phyloP scores from a whole-genome alignment of 208 protist species.

The Trypanosoma congolense region DNA sequence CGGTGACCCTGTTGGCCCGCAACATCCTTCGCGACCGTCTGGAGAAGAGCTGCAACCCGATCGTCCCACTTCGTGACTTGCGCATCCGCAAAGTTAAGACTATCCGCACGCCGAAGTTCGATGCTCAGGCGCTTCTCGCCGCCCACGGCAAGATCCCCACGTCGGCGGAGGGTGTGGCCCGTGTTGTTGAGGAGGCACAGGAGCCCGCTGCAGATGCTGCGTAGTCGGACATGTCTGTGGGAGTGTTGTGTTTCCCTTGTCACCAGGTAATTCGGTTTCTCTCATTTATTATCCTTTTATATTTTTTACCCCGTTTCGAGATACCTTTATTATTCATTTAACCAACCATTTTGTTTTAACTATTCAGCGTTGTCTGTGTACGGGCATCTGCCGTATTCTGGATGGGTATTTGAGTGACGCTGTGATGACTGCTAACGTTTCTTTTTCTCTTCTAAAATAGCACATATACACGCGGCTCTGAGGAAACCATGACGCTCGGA shows the following conservation, averaged over 20 bases:
- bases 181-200: slow-evolving; percentile 69
- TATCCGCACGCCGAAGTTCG: slow-evolving; percentile 96
- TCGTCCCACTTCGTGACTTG: slow-evolving; percentile 98
- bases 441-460: too few relatives aligned
- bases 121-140: slow-evolving; percentile 89
- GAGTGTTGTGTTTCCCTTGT: neutral
- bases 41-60: slow-evolving; percentile 86
- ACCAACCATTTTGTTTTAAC: slow-evolving; percentile 3
- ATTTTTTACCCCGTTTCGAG: slow-evolving; percentile 4
- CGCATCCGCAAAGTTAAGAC: slow-evolving; percentile 98
- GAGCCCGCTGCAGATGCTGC: slow-evolving; percentile 25
- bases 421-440: too few relatives aligned
- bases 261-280: slow-evolving; percentile 1
- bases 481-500: slow-evolving; percentile 81
- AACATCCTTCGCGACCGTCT: slow-evolving; percentile 96
- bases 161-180: slow-evolving; percentile 70
- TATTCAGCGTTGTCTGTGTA: too few relatives aligned
- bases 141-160: slow-evolving; percentile 86
- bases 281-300: slow-evolving; percentile 12
- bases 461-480: slow-evolving; percentile 14
- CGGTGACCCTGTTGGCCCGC: slow-evolving; percentile 93
- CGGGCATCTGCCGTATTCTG: too few relatives aligned
- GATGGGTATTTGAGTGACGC: too few relatives aligned
- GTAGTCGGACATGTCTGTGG: neutral
- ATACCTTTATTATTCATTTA: neutral